phyloP scores from a whole-genome alignment of 495 filamentous ascomycete species.

The Pyrenopolyporus hunteri region DNA sequence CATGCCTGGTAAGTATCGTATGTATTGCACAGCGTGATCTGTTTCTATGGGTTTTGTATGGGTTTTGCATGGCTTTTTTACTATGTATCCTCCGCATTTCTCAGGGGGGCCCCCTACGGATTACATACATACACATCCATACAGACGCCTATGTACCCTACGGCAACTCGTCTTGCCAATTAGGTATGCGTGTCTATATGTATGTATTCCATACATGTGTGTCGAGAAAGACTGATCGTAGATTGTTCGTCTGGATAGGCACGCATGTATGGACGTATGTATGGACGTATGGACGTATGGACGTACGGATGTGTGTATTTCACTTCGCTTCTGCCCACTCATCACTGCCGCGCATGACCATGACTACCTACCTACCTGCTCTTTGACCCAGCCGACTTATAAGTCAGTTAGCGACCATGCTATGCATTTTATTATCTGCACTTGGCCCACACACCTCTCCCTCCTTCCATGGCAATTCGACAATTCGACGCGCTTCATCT shows the following conservation, averaged over 20 bases:
- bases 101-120: slow-evolving; percentile 11
- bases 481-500: slow-evolving; percentile 36
- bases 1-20: too few relatives aligned
- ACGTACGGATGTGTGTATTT: slow-evolving; percentile 4
- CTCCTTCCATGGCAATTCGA: slow-evolving; percentile 27
- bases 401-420: slow-evolving; percentile 17
- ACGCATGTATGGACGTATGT: neutral
- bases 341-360: slow-evolving; percentile 9
- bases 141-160: too few relatives aligned
- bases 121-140: too few relatives aligned
- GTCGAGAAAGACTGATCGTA: slow-evolving; percentile 11
- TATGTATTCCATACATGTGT: neutral
- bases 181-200: neutral
- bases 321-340: slow-evolving; percentile 2
- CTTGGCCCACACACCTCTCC: slow-evolving; percentile 33
- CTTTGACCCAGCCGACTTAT: slow-evolving; percentile 12
- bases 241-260: neutral
- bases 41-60: too few relatives aligned
- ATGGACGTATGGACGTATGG: too few relatives aligned
- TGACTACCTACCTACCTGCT: neutral
- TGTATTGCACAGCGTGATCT: too few relatives aligned
- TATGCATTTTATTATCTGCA: slow-evolving; percentile 32
- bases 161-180: slow-evolving; percentile 4
- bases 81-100: slow-evolving; percentile 42
- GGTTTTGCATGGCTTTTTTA: too few relatives aligned